These are phyloP conservation scores for Aspergillus clavatus DNA, from an alignment of 2,329 filamentous ascomycete species.

Conservation along the genomic window DNA sequence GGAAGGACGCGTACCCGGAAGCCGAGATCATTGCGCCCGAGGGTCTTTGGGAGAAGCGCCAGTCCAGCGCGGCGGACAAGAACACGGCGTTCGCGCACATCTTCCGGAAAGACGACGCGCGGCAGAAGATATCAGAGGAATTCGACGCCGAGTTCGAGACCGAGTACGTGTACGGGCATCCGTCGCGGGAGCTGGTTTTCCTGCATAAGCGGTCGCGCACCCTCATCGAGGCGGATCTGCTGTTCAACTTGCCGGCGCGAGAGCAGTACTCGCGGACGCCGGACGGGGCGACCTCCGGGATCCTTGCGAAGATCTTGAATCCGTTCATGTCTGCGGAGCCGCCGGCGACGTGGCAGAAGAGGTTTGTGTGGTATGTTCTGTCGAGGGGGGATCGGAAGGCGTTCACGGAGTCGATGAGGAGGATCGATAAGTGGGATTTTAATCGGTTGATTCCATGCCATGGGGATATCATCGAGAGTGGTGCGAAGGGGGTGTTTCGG, in stretches of 20 bases:
- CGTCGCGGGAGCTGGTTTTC: conserved; percentile 85
- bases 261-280: conserved; percentile 71
- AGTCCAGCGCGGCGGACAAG: conserved; percentile 52
- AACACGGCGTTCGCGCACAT: conserved; percentile 62
- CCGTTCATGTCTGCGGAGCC: conserved; percentile 56
- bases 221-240: conserved; percentile 80
- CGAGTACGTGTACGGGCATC: conserved; percentile 75
- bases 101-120: conserved; percentile 55
- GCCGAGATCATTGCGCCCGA: conserved; percentile 79
- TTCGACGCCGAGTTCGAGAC: conserved; percentile 84
- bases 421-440: conserved; percentile 79
- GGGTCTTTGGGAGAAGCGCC: conserved; percentile 77
- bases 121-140: conserved; percentile 58
- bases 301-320: conserved; percentile 55
- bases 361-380: conserved; percentile 74
- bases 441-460: conserved; percentile 84
- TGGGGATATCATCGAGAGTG: conserved; percentile 76
- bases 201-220: conserved; percentile 72
- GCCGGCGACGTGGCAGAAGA: conserved; percentile 66
- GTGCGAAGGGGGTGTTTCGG: conserved; percentile 68
- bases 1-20: conserved; percentile 71
- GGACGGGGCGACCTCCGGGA: conserved; percentile 51
- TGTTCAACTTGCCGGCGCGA: conserved; percentile 83
- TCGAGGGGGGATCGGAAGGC: conserved; percentile 58
- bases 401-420: conserved; percentile 64